Percentiles rank a stretch among this genome's conserved stretches.
Conservation (phyloP, 108 stramenopile genomes). For the Mayamaea pseudoterrestris region DNA sequence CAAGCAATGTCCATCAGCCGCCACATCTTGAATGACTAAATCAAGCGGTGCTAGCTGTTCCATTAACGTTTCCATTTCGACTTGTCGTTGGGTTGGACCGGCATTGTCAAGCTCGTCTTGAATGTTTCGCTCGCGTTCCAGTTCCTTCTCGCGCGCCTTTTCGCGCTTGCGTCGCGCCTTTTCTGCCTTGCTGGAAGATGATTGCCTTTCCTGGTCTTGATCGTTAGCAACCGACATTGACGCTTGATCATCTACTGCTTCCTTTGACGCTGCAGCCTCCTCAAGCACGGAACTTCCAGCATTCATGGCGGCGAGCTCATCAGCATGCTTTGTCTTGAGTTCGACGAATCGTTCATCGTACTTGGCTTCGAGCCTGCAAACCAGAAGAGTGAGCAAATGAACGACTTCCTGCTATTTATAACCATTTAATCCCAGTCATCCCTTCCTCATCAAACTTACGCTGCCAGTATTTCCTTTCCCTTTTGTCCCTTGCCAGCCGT, state of each 20-base stretch:
- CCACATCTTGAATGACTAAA: conserved; percentile 66
- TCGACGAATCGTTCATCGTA: conserved; percentile 14
- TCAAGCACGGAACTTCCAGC: not conserved
- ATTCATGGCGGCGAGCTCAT: conserved; percentile 11
- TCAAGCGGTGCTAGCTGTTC: conserved; percentile 28
- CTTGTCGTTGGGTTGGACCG: conserved; percentile 40
- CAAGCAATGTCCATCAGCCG: conserved; percentile 91
- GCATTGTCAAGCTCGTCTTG: conserved; percentile 40
- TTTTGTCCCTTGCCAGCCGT: conserved; percentile 68
- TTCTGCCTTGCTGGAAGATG: conserved; percentile 33
- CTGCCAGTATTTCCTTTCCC: conserved; percentile 54
- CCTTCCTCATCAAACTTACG: conserved; percentile 3
- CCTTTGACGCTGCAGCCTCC: not conserved
- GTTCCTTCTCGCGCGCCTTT: conserved; percentile 44
- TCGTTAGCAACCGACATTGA: not conserved
- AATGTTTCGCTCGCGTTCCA: conserved; percentile 27
- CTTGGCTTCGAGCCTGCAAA: conserved; percentile 14
- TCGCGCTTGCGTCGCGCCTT: conserved; percentile 54
- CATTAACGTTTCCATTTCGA: conserved; percentile 53
- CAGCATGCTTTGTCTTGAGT: conserved; percentile 24
- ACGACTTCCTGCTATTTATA: not conserved
- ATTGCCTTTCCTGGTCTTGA: not conserved
- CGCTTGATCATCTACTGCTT: not conserved
- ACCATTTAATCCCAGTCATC: not conserved
- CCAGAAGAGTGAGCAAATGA: not conserved